Percentiles rank a stretch among this genome's conserved stretches.
These are phyloP conservation scores for Ophiostoma angusticollis DNA, from an alignment of 2,329 filamentous ascomycete species.

Conservation along the genomic window DNA sequence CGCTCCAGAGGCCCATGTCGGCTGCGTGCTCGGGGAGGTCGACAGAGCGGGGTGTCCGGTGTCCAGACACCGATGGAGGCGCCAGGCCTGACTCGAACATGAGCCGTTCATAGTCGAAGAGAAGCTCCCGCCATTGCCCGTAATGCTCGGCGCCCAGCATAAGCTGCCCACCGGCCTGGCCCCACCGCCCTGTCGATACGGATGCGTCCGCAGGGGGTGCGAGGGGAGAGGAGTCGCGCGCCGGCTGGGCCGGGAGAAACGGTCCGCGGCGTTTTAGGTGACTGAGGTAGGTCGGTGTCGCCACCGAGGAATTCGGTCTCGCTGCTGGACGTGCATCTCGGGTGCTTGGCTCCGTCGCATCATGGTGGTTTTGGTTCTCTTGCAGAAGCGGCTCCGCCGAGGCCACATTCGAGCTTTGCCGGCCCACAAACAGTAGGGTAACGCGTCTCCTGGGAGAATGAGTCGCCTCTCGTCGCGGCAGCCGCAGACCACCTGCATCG, in stretches of 20 bases:
- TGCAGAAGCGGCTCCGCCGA: background rate
- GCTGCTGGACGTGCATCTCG: too few species aligned
- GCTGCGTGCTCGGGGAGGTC: conserved; percentile 17
- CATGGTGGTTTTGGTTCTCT: background rate
- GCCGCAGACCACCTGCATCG: background rate
- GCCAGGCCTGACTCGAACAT: conserved; percentile 16
- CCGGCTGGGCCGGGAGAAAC: background rate
- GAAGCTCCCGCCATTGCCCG: conserved; percentile 18
- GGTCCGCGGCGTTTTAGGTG: conserved; percentile 11
- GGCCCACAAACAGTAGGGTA: background rate
- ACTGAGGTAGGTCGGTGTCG: background rate
- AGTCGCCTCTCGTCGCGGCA: background rate
- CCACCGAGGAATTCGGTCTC: background rate
- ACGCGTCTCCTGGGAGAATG: background rate
- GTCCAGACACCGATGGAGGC: background rate
- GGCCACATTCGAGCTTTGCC: background rate
- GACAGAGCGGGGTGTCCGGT: conserved; percentile 13
- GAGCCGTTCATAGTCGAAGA: conserved; percentile 17
- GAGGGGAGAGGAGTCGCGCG: too few species aligned
- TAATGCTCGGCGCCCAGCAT: conserved; percentile 12
- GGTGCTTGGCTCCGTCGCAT: too few species aligned
- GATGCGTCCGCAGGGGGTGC: too few species aligned
- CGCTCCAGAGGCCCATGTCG: conserved; percentile 21
- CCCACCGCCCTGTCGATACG: too few species aligned
- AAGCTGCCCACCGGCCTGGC: too few species aligned